These are phyloP conservation scores for Cystobasidium tubakii DNA, from an alignment of 768 basidiomycete species.

Conservation along the genomic window DNA sequence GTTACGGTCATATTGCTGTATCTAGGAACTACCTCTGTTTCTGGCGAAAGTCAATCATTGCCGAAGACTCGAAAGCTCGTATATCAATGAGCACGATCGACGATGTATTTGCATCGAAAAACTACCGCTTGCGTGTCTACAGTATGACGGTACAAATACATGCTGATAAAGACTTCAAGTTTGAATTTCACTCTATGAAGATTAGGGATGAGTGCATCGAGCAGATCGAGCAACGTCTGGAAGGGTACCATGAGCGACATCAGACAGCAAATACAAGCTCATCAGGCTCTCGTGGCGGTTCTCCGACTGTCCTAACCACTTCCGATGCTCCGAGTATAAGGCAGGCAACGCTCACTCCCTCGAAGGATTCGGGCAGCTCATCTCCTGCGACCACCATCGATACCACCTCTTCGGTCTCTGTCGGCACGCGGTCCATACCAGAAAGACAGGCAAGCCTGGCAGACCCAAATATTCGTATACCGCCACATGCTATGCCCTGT, in stretches of 20 bases:
- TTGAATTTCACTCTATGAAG: slow-evolving; percentile 4
- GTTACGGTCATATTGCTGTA: slow-evolving; percentile 4
- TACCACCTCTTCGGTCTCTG: background rate
- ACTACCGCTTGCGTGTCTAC: background rate
- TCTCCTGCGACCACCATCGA: background rate
- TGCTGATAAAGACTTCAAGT: background rate
- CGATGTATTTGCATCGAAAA: background rate
- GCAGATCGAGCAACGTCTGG: background rate
- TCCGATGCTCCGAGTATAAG: background rate
- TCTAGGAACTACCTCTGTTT: slow-evolving; percentile 5
- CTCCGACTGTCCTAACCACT: background rate
- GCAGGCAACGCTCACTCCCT: background rate
- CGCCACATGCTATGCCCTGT: background rate
- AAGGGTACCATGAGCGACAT: background rate
- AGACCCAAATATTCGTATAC: slow-evolving; percentile 12
- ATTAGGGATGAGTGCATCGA: background rate
- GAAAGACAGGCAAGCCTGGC: background rate
- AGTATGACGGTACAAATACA: slow-evolving; percentile 3
- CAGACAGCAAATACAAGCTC: background rate
- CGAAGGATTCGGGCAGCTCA: background rate
- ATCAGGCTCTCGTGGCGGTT: background rate
- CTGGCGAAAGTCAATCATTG: slow-evolving; percentile 4
- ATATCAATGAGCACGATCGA: background rate
- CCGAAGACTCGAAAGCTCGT: background rate
- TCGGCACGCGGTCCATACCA: background rate